Evolutionary conservation across 2,329 filamentous ascomycete genomes (phyloP).

Genomic region (Colletotrichum costaricense): DNA sequence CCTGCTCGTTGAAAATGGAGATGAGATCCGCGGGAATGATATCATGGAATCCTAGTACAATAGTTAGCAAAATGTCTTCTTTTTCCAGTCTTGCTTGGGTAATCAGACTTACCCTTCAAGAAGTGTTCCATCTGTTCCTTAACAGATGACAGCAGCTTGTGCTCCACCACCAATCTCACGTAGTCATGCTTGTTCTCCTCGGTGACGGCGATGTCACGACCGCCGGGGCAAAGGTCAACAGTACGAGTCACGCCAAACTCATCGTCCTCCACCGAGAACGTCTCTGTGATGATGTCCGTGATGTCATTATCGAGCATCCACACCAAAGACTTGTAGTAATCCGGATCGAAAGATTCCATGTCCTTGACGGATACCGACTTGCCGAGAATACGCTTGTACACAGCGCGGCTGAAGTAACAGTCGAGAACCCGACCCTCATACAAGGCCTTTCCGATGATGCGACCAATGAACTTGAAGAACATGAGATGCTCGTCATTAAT

Average conservation of each 20-base stretch:
- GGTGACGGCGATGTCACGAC: constrained; percentile 91
- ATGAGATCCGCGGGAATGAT: constrained; percentile 96
- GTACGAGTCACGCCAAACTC: constrained; percentile 91
- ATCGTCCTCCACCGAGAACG: constrained; percentile 93
- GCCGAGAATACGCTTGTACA: constrained; percentile 97
- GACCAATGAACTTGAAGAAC: constrained; percentile 99
- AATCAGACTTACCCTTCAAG: constrained; percentile 73
- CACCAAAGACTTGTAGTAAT: constrained; percentile 98
- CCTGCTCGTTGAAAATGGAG: constrained; percentile 98
- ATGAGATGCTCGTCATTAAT: constrained; percentile 96
- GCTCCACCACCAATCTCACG: constrained; percentile 92
- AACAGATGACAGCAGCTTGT: constrained; percentile 91
- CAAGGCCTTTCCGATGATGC: constrained; percentile 96
- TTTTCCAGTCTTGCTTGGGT: background rate
- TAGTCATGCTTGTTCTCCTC: constrained; percentile 99
- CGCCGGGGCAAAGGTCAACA: constrained; percentile 87
- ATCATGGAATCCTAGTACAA: constrained; percentile 84
- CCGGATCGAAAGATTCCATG: constrained; percentile 97
- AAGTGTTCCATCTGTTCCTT: constrained; percentile 95
- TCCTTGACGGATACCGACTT: constrained; percentile 98
- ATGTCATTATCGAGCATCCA: constrained; percentile 99
- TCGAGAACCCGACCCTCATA: constrained; percentile 97
- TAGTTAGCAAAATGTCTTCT: constrained; percentile 42
- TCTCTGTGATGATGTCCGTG: constrained; percentile 96
- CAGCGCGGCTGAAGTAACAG: constrained; percentile 98